Base-by-base conservation (phyloP, 2,329 filamentous ascomycete species). In the Aspergillus aculeatus region DNA sequence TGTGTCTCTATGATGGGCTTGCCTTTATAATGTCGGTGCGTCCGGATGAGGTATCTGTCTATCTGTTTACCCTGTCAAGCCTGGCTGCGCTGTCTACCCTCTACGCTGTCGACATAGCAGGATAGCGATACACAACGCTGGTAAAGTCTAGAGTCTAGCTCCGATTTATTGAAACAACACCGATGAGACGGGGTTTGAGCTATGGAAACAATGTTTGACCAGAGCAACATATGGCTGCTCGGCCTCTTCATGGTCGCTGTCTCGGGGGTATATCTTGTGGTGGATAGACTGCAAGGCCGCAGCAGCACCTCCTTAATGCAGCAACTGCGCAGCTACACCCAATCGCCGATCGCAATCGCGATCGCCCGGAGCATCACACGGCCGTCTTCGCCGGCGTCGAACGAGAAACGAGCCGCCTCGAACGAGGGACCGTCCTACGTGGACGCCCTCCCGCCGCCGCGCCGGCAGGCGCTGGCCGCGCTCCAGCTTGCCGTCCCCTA, bases 381-480 rank as follows among this genome's bases (percentile, higher is more conserved):
- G n/a, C 82, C 83, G 47, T 81, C 83, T 44, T 78, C 82, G 1
- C 64, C 84, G 10, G 83, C 82, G 1, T 81, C 81, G 2, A 75
- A 78, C n/a, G 82, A 81, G 68, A 75, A 75, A 62, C 58, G 19
- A 9, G 38, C 38, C 6, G 12, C 75, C 54, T 58, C 70, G 47
- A 68, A 66, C 14, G 71, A 72, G 11, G 60, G 70, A 4, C 60
- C 69, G 3, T 63, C 73, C 16, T 84, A 83, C 70, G 74, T 68
- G n/a, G 73, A 79, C 58, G 73, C 75, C 0, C 80, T 85, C 26
- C 85, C 85, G 6, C 84, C 85, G 2, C 80, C 78, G 53, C 78
- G 82, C 48, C 78, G 83, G 54, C 75, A 80, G 48, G 71, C 74
- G 0, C 75, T 86, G 21, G 71, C 73, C 26, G 70, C 76, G 7